Base-by-base conservation (phyloP, 805 yeast species). In the Teunomyces panamensis region DNA sequence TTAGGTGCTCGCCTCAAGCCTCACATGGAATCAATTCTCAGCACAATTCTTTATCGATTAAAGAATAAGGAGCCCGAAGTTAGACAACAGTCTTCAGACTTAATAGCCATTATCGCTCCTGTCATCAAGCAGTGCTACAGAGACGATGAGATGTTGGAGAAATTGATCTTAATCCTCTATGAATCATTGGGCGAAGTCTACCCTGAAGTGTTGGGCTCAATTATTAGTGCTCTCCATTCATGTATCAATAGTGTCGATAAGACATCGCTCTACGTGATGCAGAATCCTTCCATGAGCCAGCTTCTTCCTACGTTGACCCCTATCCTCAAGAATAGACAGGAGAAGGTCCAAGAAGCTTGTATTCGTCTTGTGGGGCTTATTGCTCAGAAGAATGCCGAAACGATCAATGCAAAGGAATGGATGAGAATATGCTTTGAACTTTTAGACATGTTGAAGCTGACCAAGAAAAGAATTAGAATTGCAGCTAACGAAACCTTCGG, bases 401-500 rank as follows among this genome's bases (percentile, higher is more conserved):
- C 81, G 47, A 87, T 90, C 11, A 83, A 90, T 32, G 96, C 96
- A 2, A 82, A 89, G 51, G 99, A 94, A 65, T 94, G 99, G 99
- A 89, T 94, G 92, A 76, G 98, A 52, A 87, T 92, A 24, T 88
- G 97, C 59, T 89, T 88, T 65, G 97, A 91, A 58, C 73, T 94
- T 30, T 67, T 94, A 41, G 98, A 94, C 55, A 83, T 92, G 83
- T 75, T 94, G 49, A 89, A 89, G 60, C 85, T 96, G 17, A 81
- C 87, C 5, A 81, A 80, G 48, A 89, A 86, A 57, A 74, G 84
- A 10, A 88, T 91, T 41, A 71, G 98, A 53, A 75, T 84, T 28
- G 86, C 91, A 0, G 96, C 99, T 0, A 94, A 91, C 60, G 81
- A 80, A 14, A 88, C 98, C 0, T 94, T 94, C 71, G 99, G 98